phyloP scores from a whole-genome alignment of 108 stramenopile species.

The Fragilaria radians region DNA sequence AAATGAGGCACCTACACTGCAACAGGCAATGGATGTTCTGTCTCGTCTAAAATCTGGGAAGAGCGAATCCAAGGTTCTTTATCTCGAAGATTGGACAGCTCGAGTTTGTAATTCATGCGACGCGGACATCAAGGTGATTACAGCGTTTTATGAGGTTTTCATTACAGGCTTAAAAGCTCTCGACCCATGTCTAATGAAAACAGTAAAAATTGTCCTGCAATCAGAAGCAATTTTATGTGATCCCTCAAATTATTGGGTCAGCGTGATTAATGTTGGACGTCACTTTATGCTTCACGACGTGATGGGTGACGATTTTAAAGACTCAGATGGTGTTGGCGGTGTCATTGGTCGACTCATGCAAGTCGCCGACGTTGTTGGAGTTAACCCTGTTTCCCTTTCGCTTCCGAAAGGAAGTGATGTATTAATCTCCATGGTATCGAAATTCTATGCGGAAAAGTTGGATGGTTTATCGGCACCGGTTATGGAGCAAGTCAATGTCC shows the following conservation, averaged over 20 bases:
- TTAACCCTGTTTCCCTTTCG: slow-evolving; percentile 59
- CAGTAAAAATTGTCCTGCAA: slow-evolving; percentile 67
- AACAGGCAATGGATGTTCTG: slow-evolving; percentile 62
- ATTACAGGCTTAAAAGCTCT: slow-evolving; percentile 53
- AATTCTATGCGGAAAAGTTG: slow-evolving; percentile 48
- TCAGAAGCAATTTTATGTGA: slow-evolving; percentile 82
- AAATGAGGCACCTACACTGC: slow-evolving; percentile 56
- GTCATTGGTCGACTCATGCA: slow-evolving; percentile 82
- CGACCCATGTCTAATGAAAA: slow-evolving; percentile 51
- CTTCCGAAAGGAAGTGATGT: slow-evolving; percentile 25
- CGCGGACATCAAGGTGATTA: slow-evolving; percentile 74
- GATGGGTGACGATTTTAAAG: slow-evolving; percentile 74
- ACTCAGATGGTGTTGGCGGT: slow-evolving; percentile 74
- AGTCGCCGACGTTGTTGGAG: slow-evolving; percentile 73
- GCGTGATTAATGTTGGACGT: slow-evolving; percentile 88
- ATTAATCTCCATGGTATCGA: slow-evolving; percentile 15
- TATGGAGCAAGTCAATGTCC: slow-evolving; percentile 16
- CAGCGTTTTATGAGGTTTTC: slow-evolving; percentile 69
- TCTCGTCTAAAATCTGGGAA: slow-evolving; percentile 19
- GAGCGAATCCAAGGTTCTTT: slow-evolving; percentile 48
- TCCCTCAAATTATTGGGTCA: slow-evolving; percentile 93
- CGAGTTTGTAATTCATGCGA: slow-evolving; percentile 70
- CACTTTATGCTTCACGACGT: slow-evolving; percentile 79
- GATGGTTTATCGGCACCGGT: slow-evolving; percentile 14
- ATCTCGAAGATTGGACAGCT: slow-evolving; percentile 83